Evolutionary conservation across 331 rosid species (phyloP), one percentile per base, ranked within the genome.

Genomic region (Spiraea crenata): DNA sequence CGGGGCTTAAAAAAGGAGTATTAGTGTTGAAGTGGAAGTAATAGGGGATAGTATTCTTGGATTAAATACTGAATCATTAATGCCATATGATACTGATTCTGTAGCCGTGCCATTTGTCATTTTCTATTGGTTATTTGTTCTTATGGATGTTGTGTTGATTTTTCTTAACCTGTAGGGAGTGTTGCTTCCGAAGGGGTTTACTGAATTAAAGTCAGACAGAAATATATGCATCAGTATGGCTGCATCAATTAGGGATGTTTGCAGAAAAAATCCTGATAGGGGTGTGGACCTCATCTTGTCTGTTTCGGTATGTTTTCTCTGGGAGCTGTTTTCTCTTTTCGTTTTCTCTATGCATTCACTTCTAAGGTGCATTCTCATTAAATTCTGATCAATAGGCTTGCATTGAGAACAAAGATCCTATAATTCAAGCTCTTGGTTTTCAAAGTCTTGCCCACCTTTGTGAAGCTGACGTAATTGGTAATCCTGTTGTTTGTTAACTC

Each of bases 401-500:
- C 84, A 93, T 93, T 77, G 96, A 90, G 85, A 89, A 79, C 83
- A 81, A 69, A 59, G 95, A 90, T 85, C 90, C 85, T 55, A 34
- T 84, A 60, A 72, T 85, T 77, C 95, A 89, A 84, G 89, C 97
- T 76, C 85, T 93, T 51, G 97, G 98, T 74, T 82, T 93, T 79
- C 92, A 93, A 89, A 87, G 98, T 77, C 98, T 93, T 78, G 95
- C 96, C 74, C 82, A 85, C 84, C 97, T 93, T 67, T 93, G 98
- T 83, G 96, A 87, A 85, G 95, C 95, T 65, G 97, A 93, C 77
- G 95, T 87, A 51, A 79, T 93, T 59, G 99, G 99, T 93, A 89
- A 82, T 41, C 17, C 57, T 25, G 64, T 71, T 57, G 16, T 61
- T 57, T 52, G 65, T 44, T 44, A 57, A 50, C 67, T 67, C 47